Evolutionary conservation across 176 grass and related monocot species (phyloP).

Genomic region (Alopecurus myosuroides): DNA sequence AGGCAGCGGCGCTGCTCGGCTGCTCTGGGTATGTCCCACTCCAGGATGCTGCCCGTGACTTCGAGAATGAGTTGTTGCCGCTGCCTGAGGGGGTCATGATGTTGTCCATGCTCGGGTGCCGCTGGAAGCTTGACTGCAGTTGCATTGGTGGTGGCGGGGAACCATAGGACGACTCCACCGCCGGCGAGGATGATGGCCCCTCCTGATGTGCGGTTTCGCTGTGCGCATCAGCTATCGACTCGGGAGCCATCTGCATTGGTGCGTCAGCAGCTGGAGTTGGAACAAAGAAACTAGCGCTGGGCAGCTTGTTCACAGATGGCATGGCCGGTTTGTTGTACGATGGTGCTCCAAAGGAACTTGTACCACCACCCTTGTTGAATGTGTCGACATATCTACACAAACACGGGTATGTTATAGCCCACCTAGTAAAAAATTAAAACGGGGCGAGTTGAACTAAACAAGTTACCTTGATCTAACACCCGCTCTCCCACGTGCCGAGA

Average conservation of each 20-base stretch:
- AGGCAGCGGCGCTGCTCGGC: not conserved
- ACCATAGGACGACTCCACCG: conserved; percentile 18
- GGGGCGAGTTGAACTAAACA: not conserved
- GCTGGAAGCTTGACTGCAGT: conserved; percentile 37
- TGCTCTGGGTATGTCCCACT: conserved; percentile 54
- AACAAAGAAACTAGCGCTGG: conserved; percentile 67
- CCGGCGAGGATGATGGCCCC: not conserved
- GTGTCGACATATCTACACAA: conserved; percentile 81
- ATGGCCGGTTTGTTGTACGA: conserved; percentile 50
- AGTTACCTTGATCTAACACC: conserved; percentile 84
- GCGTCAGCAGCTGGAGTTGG: conserved; percentile 33
- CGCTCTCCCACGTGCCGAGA: conserved; percentile 68
- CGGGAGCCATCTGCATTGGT: conserved; percentile 20
- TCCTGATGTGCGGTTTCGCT: conserved; percentile 10
- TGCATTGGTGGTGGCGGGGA: conserved; percentile 27
- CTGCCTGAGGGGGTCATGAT: conserved; percentile 36
- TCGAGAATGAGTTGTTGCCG: conserved; percentile 26
- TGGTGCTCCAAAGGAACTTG: conserved; percentile 26
- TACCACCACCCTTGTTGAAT: conserved; percentile 69
- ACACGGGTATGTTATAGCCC: not conserved
- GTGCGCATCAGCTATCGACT: not conserved
- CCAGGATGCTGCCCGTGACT: conserved; percentile 71
- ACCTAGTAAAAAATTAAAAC: not conserved
- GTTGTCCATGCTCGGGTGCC: conserved; percentile 61
- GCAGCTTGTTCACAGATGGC: conserved; percentile 40